Percentiles rank a stretch among this genome's conserved stretches.
Evolutionary conservation across 2,329 filamentous ascomycete species (phyloP).

Genomic region (Elsinoe necatrix): DNA sequence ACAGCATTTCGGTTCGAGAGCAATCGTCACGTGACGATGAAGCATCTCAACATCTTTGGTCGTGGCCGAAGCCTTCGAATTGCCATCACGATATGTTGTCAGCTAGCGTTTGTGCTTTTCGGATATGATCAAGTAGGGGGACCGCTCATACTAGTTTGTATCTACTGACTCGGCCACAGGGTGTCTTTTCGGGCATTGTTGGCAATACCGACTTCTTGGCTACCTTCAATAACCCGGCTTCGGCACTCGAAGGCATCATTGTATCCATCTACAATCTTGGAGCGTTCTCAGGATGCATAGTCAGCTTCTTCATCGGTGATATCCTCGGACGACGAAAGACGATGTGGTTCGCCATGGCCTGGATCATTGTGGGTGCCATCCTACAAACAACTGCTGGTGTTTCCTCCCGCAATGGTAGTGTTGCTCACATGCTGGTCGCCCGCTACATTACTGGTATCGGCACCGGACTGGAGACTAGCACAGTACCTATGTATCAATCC

Average conservation of each 20-base stretch:
- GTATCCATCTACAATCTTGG: slow-evolving; percentile 36
- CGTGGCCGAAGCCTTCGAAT: slow-evolving; percentile 24
- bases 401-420: slow-evolving; percentile 29
- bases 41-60: slow-evolving; percentile 26
- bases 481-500: slow-evolving; percentile 36
- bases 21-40: neutral
- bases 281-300: slow-evolving; percentile 29
- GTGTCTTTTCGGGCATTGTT: slow-evolving; percentile 34
- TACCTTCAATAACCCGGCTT: slow-evolving; percentile 33
- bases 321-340: slow-evolving; percentile 30
- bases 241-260: slow-evolving; percentile 36
- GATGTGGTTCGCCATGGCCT: slow-evolving; percentile 38
- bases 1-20: no score
- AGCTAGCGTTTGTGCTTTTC: slow-evolving; percentile 28
- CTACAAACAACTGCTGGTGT: slow-evolving; percentile 33
- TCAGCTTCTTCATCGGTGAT: slow-evolving; percentile 32
- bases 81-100: slow-evolving; percentile 27
- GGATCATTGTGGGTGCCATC: slow-evolving; percentile 37
- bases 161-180: slow-evolving; percentile 23
- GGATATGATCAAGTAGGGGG: slow-evolving; percentile 24
- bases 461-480: slow-evolving; percentile 38
- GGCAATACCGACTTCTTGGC: slow-evolving; percentile 34
- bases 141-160: neutral
- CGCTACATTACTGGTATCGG: slow-evolving; percentile 43
- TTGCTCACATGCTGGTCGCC: slow-evolving; percentile 39